Conservation (phyloP, 1,284 basidiomycete species). For the Cutaneotrichosporon dermatis region DNA sequence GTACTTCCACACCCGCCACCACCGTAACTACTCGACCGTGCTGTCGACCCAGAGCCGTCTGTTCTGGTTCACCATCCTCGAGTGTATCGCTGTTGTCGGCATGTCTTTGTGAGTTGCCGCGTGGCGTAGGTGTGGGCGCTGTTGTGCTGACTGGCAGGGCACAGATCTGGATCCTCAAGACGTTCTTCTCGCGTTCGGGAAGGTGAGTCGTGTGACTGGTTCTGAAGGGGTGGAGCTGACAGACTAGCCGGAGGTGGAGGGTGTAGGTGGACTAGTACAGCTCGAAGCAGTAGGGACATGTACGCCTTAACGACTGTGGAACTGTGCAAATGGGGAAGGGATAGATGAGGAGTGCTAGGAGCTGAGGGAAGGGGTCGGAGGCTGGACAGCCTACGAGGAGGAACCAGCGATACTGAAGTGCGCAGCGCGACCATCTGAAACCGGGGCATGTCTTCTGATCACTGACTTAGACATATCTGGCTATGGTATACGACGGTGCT, state of each 20-base stretch:
- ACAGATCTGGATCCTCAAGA: slow-evolving; percentile 85
- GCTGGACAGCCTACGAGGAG: too few relatives aligned
- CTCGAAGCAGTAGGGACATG: too few relatives aligned
- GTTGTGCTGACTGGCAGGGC: slow-evolving; percentile 52
- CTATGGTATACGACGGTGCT: too few relatives aligned
- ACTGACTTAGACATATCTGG: too few relatives aligned
- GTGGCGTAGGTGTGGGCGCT: background rate
- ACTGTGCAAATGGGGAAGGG: too few relatives aligned
- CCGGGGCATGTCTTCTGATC: too few relatives aligned
- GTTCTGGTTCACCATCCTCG: slow-evolving; percentile 83
- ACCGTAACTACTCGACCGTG: slow-evolving; percentile 40
- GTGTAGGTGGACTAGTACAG: background rate
- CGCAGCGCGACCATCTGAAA: too few relatives aligned
- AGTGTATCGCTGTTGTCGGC: slow-evolving; percentile 67
- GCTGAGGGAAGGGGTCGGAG: too few relatives aligned
- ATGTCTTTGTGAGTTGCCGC: slow-evolving; percentile 59
- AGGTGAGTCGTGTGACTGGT: background rate
- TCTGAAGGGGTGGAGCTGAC: slow-evolving; percentile 19
- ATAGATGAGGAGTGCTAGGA: too few relatives aligned
- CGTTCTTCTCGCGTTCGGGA: slow-evolving; percentile 85
- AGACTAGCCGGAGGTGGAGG: background rate
- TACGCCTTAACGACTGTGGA: too few relatives aligned
- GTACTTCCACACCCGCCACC: slow-evolving; percentile 53
- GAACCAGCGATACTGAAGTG: too few relatives aligned
- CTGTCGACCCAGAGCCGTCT: slow-evolving; percentile 53